Evolutionary conservation across 345 rosid genomes (phyloP), one percentile per base, ranked within the genome.

Genomic region (Microthlaspi erraticum): DNA sequence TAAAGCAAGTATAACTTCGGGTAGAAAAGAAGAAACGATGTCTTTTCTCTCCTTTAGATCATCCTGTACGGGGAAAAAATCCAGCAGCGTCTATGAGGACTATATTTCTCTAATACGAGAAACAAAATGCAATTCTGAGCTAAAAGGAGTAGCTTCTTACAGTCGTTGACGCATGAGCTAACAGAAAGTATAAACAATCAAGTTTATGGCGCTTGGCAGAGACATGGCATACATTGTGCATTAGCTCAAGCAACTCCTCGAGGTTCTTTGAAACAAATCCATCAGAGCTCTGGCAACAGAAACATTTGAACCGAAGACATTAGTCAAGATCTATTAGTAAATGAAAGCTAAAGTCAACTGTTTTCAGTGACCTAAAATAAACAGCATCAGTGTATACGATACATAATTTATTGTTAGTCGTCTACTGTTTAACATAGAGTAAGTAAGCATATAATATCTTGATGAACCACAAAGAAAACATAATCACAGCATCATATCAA

Each of bases 171-270:
- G 78, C 82, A 81, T 83, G 80, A 53, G 80, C 88, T 66, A 89
- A 81, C 8, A 94, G 79, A 82, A 79, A 79, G 82, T 94, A 82
- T 77, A 94, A 81, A 78, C 99, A 94, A 60, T 91, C 95, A 59
- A 94, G 96, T 63, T 97, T 88, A 71, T 91, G 88, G 36, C 87
- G 88, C 83, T 84, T 94, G 42, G 97, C 97, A 75, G 97, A 91
- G 68, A 89, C 93, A 82, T 91, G 97, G 75, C 96, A 88, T 72
- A 84, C 85, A 70, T 89, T 86, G 43, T 84, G 82, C 97, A 94
- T 87, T 29, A 86, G 84, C 52, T 70, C 80, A 53, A 85, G 87
- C 79, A 91, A 66, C 72, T 89, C 89, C 75, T 85, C 85, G 18
- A 89, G 77, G 66, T 81, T 78, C 55, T 90, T 83, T 31, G 91